Evolutionary conservation across 768 basidiomycete species (phyloP), one percentile per base, ranked within the genome.

Genomic region (Trametes elegans): DNA sequence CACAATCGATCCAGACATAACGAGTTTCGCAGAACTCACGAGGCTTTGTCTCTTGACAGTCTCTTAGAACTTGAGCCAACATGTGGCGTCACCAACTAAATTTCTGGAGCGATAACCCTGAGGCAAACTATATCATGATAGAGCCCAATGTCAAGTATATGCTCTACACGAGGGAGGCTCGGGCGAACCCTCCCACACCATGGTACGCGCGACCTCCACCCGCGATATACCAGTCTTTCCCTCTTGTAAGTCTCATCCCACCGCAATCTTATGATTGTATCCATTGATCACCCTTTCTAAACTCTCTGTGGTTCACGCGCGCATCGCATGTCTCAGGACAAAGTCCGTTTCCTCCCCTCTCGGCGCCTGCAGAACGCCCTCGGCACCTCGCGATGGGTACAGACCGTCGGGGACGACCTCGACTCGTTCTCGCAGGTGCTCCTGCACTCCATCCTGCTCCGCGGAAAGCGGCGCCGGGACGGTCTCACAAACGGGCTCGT

Each of bases 351-450:
- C 31, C 34, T 49, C 7, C 49, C 55, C 0, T 29, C 48, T 5
- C 48, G 55, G 7, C 31, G 42, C 5, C 48, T 56, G 10, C 48
- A 49, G 7, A 29, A 49, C 48, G 48, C 55, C 35, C 39, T 38
- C 16, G 2, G 21, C 2, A n/a, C 13, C 8, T 5, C 14, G n/a
- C 44, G 27, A 3, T 56, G 29, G 24, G 23, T 1, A 3, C 55
- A 49, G 42, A 45, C 42, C 8, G 48, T 49, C 7, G 55, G 34
- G 4, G 55, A 56, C 55, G 55, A 56, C 41, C 55, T 56, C 34
- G 55, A 56, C 55, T 49, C 55, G 18, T 44, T 56, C 42, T 11
- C 48, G 16, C 48, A 56, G 21, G 34, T 49, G 10, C 21, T 56
- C 41, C 35, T 56, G 7, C 42, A 56, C 27, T 19, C 19, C 9